phyloP scores from a whole-genome alignment of 2,329 filamentous ascomycete genomes.

The Zymoseptoria brevis region DNA sequence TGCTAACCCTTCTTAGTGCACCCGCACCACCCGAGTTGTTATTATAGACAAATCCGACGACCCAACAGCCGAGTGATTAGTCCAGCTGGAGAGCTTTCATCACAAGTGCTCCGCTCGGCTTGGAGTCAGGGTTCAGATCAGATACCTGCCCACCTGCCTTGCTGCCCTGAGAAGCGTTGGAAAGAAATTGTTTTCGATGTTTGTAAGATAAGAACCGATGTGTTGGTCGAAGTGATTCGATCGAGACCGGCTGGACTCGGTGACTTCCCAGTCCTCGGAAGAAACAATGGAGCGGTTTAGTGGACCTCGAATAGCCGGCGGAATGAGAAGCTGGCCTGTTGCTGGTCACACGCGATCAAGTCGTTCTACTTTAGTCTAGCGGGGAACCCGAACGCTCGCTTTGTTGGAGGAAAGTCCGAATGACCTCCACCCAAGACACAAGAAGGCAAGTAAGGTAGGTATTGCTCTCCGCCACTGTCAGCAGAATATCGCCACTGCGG shows the following conservation, averaged over 20 bases:
- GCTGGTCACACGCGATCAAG: not conserved
- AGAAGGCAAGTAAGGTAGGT: not conserved
- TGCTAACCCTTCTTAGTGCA: no score
- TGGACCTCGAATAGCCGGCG: not conserved
- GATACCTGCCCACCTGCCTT: no score
- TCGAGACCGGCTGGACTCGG: not conserved
- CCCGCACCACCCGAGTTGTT: no score
- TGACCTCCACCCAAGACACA: no score
- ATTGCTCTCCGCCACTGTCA: not conserved
- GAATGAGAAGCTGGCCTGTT: not conserved
- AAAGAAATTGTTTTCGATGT: not conserved
- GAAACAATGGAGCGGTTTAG: not conserved
- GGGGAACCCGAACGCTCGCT: no score
- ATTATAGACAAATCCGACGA: no score
- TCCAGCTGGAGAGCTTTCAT: constrained; percentile 7
- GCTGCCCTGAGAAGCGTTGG: not conserved
- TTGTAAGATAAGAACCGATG: not conserved
- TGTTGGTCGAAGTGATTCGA: not conserved
- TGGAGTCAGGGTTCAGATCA: not conserved
- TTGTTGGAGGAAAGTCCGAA: no score
- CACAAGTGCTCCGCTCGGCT: not conserved
- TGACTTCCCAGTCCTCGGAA: not conserved
- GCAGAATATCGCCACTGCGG: not conserved
- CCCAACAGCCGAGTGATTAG: constrained; percentile 10
- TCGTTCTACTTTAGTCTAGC: not conserved